These are phyloP conservation scores for Penicillium simplicissimum DNA, from an alignment of 495 filamentous ascomycete genomes.

Conservation along the genomic window DNA sequence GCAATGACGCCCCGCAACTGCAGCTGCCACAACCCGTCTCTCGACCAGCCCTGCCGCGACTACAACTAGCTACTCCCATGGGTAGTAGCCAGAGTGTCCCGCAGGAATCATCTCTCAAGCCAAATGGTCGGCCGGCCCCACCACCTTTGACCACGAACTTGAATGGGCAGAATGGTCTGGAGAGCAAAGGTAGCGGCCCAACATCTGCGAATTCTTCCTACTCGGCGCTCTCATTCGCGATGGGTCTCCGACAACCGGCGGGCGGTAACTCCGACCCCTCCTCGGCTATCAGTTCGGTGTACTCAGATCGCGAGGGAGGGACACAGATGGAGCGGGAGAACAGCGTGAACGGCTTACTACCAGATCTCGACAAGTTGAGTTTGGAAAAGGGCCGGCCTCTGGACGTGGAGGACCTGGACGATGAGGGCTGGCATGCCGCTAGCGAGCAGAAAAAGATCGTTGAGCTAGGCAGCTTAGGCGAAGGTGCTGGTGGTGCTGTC, in stretches of 20 bases:
- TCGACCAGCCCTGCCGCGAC: slow-evolving; percentile 64
- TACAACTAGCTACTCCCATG: slow-evolving; percentile 84
- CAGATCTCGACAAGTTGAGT: slow-evolving; percentile 71
- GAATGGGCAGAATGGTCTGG: slow-evolving; percentile 71
- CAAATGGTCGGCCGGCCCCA: slow-evolving; percentile 53
- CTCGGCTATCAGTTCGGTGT: slow-evolving; percentile 81
- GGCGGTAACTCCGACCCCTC: slow-evolving; percentile 78
- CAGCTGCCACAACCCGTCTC: slow-evolving; percentile 27
- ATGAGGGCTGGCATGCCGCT: slow-evolving; percentile 91
- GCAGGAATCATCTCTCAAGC: slow-evolving; percentile 53
- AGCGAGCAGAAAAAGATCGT: slow-evolving; percentile 83
- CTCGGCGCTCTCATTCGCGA: slow-evolving; percentile 73
- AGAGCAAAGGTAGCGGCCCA: slow-evolving; percentile 71
- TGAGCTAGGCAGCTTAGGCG: slow-evolving; percentile 87
- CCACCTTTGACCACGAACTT: slow-evolving; percentile 56
- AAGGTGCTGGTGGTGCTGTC: slow-evolving; percentile 94
- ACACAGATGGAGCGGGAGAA: slow-evolving; percentile 74
- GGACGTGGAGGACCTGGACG: slow-evolving; percentile 92
- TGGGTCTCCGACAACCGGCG: slow-evolving; percentile 58
- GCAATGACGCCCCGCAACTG: slow-evolving; percentile 11
- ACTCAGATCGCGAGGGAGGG: slow-evolving; percentile 70
- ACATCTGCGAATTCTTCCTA: slow-evolving; percentile 84
- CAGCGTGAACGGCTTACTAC: slow-evolving; percentile 63
- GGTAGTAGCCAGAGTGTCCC: slow-evolving; percentile 65
- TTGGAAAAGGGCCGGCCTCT: slow-evolving; percentile 76